Evolutionary conservation across 116 monocot genomes (phyloP).

Genomic region (Iris pallida): DNA sequence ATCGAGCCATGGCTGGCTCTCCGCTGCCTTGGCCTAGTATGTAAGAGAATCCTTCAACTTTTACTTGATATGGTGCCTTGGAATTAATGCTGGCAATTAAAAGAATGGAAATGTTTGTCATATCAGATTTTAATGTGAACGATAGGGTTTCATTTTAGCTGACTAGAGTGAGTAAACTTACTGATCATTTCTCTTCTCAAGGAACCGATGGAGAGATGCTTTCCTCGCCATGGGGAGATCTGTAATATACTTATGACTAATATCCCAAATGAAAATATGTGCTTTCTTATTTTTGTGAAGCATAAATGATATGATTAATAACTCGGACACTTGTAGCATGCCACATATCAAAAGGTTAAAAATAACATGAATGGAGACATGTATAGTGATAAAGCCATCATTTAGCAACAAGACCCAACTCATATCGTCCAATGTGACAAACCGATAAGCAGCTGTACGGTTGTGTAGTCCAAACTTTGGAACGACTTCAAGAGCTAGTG

Average conservation of each 20-base stretch:
- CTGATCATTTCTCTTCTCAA: conserved; percentile 62
- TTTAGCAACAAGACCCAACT: conserved; percentile 4
- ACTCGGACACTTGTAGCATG: too few species aligned
- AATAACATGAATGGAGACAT: too few species aligned
- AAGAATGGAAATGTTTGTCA: not conserved
- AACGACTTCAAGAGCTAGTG: conserved; percentile 80
- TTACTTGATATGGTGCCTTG: conserved; percentile 30
- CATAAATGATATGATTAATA: too few species aligned
- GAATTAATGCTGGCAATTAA: conserved; percentile 27
- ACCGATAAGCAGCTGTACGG: conserved; percentile 79
- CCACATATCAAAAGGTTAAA: too few species aligned
- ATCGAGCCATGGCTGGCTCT: conserved; percentile 25
- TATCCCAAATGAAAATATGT: too few species aligned
- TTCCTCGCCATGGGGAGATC: conserved; percentile 47
- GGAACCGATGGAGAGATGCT: conserved; percentile 48
- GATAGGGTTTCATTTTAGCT: not conserved
- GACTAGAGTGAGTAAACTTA: too few species aligned
- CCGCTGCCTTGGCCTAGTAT: conserved; percentile 3
- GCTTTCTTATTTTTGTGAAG: too few species aligned
- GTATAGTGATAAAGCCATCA: not conserved
- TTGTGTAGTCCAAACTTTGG: conserved; percentile 76
- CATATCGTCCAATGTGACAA: conserved; percentile 92
- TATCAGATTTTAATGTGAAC: not conserved
- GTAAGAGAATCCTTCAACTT: too few species aligned
- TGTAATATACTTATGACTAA: conserved; percentile 10